Base-by-base conservation (phyloP, 805 yeast species). In the Metschnikowia matae region DNA sequence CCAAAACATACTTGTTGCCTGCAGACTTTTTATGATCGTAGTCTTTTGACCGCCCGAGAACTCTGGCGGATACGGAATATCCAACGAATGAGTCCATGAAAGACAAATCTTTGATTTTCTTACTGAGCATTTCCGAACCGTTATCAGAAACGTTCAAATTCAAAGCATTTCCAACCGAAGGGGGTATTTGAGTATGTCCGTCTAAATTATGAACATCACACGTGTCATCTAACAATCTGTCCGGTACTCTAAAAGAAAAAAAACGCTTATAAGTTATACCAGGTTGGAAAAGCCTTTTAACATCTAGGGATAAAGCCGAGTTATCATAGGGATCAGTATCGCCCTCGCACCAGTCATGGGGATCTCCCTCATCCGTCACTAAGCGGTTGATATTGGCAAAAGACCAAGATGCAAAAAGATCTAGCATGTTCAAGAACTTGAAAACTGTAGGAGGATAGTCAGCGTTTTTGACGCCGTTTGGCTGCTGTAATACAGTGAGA, bases 371-470 rank as follows among this genome's bases (percentile, higher is more conserved):
- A 43, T 68, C 66, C 21, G 67, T 65, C 21, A 54, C 62, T 4
- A 65, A 59, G 44, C 66, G 62, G 51, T 63, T 53, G 56, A 69
- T 59, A 53, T 72, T 71, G 29, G 77, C 75, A 26, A 65, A 73
- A 4, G 74, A 62, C 78, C 78, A 74, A 15, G 71, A 66, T 6
- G 78, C 78, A 62, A 68, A 71, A 26, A 73, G 59, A 51, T 73
- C 78, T 26, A 70, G 60, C 77, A 73, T 73, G 54, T 70, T 73
- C 46, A 73, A 58, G 51, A 72, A 71, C 55, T 71, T 71, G 54
- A 62, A 66, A n/a, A 68, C 69, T 3, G 59, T 57, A 13, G 51
- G 46, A 2, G 71, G 69, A 17, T 58, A 56, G 38, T 58, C 63
- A 6, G 62, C 51, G 44, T 66, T 68, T 17, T 54, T 49, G 13